phyloP scores from a whole-genome alignment of 2,329 filamentous ascomycete genomes.

The Magnaporthiopsis rhizophila region DNA sequence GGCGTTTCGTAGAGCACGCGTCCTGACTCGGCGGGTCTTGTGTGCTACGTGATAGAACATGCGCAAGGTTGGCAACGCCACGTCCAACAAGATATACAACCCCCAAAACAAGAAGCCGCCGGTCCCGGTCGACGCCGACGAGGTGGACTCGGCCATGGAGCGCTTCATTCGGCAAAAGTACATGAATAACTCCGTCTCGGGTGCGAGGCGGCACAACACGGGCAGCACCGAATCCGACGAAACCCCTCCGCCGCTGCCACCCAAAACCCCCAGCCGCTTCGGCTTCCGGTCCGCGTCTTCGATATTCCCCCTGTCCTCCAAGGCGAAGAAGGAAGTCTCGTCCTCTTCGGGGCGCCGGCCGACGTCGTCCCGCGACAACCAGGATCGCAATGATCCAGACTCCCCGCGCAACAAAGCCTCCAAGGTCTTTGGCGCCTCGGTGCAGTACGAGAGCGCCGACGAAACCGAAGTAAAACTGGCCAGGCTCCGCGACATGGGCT shows the following conservation, averaged over 20 bases:
- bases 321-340: conserved; percentile 46
- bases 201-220: conserved; percentile 28
- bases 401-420: conserved; percentile 54
- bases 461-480: conserved; percentile 69
- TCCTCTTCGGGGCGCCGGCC: conserved; percentile 21
- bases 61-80: conserved; percentile 81
- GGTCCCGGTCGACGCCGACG: conserved; percentile 83
- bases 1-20: too few relatives aligned
- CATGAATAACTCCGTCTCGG: conserved; percentile 42
- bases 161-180: conserved; percentile 94
- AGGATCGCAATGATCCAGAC: conserved; percentile 26
- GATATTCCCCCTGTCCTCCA: conserved; percentile 55
- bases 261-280: conserved; percentile 57
- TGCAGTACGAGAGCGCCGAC: conserved; percentile 43
- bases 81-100: conserved; percentile 86
- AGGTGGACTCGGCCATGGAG: conserved; percentile 91
- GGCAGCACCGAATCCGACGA: conserved; percentile 48
- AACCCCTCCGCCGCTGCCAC: conserved; percentile 52
- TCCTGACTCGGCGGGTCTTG: background rate
- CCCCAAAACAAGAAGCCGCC: conserved; percentile 74
- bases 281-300: conserved; percentile 55
- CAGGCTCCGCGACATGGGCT: conserved; percentile 83
- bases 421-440: conserved; percentile 59
- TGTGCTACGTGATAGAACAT: conserved; percentile 60
- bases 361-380: conserved; percentile 24